Evolutionary conservation across 2,329 filamentous ascomycete genomes (phyloP), one percentile per base, ranked within the genome.

Genomic region (Aspergillus amoenus): DNA sequence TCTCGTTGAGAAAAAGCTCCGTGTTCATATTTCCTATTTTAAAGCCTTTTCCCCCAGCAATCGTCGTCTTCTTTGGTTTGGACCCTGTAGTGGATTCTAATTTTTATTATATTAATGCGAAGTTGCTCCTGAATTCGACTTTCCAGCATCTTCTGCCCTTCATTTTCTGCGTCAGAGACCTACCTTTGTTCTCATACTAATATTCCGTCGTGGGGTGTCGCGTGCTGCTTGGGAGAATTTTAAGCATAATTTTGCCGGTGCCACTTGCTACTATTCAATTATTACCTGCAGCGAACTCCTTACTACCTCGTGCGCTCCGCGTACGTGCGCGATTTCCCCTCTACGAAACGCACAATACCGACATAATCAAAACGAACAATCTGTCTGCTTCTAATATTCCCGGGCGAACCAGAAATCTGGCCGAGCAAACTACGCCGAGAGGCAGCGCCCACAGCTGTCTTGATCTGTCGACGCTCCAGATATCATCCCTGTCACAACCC

Each of bases 371-470:
- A 9, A 37, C 51, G 17, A 48, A 48, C n/a, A 54, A 24, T 34
- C 44, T 18, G 13, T 21, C 41, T 42, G 50, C 21, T 40, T 47
- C 54, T 52, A 30, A 63, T 60, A 61, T 59, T 57, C 61, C 62
- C 60, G 64, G 61, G 62, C 64, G 62, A 64, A 64, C 64, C 61
- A 70, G 63, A 73, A 77, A 69, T 63, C 72, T 76, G 74, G 74
- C 74, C 70, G 68, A 69, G 67, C 68, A 72, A 68, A 68, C 66
- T 39, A 66, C 68, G 60, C 68, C 68, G 64, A 70, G 71, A 70
- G 70, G 71, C 73, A 73, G 72, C 73, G 75, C 69, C 60, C 65
- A 71, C 65, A 75, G 75, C 73, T 77, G 74, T 72, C 73, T 73
- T 66, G 73, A 76, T 68, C 68, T 76, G 62, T 74, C 72, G 43